Evolutionary conservation across 441 rosid genomes (phyloP).

Genomic region (Euphorbia celastroides): DNA sequence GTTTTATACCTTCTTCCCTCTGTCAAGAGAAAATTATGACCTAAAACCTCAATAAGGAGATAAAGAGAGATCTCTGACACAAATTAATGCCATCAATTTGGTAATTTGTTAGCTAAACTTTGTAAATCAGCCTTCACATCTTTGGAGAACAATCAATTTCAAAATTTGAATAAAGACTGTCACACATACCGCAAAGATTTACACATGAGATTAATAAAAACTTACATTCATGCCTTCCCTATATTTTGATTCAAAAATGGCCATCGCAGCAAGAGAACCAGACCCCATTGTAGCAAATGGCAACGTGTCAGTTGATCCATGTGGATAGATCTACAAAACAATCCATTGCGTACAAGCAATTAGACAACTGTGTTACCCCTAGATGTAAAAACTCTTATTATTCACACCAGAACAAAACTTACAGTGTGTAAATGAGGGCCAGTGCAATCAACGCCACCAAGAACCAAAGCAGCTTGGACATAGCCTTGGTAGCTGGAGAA

Average conservation of each 20-base stretch:
- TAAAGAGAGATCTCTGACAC: background rate
- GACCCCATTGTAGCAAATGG: constrained; percentile 99
- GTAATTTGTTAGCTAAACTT: too few species aligned
- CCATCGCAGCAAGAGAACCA: constrained; percentile 98
- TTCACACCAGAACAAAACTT: constrained; percentile 21
- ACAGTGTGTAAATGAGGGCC: constrained; percentile 97
- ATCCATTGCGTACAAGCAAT: constrained; percentile 17
- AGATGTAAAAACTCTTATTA: background rate
- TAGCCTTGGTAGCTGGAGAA: constrained; percentile 81
- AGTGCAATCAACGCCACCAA: constrained; percentile 92
- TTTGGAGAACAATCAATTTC: too few species aligned
- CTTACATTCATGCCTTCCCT: constrained; percentile 91
- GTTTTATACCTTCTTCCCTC: constrained; percentile 84
- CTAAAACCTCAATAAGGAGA: background rate
- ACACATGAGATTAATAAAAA: background rate
- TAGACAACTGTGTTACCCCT: background rate
- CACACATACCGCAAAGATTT: background rate
- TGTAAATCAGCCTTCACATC: too few species aligned
- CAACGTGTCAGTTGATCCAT: constrained; percentile 90
- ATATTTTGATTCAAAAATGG: constrained; percentile 85
- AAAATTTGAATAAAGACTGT: too few species aligned
- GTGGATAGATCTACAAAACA: constrained; percentile 83
- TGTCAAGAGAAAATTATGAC: constrained; percentile 23
- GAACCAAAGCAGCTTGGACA: constrained; percentile 87
- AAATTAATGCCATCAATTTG: too few species aligned